These are phyloP conservation scores for Mucor ambiguus DNA, from an alignment of 371 early-diverging fungal species.

Conservation along the genomic window DNA sequence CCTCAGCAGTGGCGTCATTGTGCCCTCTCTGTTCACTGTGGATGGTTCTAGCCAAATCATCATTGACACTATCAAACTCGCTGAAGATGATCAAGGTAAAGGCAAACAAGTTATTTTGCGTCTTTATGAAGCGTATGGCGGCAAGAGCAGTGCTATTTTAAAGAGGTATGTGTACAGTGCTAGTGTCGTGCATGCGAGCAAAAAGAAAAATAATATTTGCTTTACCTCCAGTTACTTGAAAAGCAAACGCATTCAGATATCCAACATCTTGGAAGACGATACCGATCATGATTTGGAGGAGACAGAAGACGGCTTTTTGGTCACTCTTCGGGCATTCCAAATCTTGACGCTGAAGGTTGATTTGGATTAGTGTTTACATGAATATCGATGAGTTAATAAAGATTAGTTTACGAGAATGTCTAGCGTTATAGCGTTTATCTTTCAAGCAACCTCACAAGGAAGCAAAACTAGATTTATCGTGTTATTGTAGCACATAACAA, in stretches of 20 bases:
- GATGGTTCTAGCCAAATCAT: constrained; percentile 62
- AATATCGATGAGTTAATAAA: too few species aligned
- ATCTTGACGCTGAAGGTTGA: constrained; percentile 49
- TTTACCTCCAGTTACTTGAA: constrained; percentile 30
- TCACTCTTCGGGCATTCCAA: constrained; percentile 53
- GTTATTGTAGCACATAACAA: not conserved
- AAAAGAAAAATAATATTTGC: not conserved
- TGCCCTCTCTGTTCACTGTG: constrained; percentile 35
- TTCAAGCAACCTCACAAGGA: too few species aligned
- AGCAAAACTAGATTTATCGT: too few species aligned
- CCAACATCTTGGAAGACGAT: constrained; percentile 57
- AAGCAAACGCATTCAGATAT: constrained; percentile 35
- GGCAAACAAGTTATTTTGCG: constrained; percentile 70
- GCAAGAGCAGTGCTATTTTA: constrained; percentile 65
- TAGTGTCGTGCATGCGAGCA: too few species aligned
- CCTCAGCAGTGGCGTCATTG: constrained; percentile 10
- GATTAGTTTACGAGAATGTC: too few species aligned
- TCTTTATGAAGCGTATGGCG: constrained; percentile 93
- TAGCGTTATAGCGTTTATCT: too few species aligned
- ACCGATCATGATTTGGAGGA: constrained; percentile 8
- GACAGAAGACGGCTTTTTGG: constrained; percentile 15
- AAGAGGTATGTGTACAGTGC: constrained; percentile 62
- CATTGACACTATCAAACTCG: constrained; percentile 85
- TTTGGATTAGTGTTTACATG: not conserved
- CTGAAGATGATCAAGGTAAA: constrained; percentile 70